Conservation (phyloP, 768 basidiomycete species). For the Gymnopilus dilepis region DNA sequence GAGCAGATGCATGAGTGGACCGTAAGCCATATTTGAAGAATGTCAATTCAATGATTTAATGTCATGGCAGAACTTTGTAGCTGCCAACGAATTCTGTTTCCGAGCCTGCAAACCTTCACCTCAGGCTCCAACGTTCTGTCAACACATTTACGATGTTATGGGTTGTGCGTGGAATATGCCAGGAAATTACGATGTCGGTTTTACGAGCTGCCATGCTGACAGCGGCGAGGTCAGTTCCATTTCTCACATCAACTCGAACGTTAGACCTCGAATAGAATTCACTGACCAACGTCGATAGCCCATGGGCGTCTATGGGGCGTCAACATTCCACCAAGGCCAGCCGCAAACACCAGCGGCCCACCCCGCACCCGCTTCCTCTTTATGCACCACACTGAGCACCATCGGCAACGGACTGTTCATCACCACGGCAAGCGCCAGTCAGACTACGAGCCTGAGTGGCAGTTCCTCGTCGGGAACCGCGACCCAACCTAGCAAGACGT, state of each 20-base stretch:
- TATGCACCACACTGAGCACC: conserved; percentile 58
- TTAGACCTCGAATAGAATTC: conserved; percentile 1
- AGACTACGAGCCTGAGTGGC: conserved; percentile 17
- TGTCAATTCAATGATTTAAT: background rate
- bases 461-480: conserved; percentile 25
- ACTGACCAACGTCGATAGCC: conserved; percentile 40
- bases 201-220: conserved; percentile 60
- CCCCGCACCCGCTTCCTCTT: conserved; percentile 60
- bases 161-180: conserved; percentile 71
- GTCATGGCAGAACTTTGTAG: conserved; percentile 60
- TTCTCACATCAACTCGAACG: conserved; percentile 3
- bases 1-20: conserved; percentile 78
- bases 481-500: conserved; percentile 8
- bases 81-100: conserved; percentile 68
- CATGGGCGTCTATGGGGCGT: conserved; percentile 72
- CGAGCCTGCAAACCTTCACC: conserved; percentile 65
- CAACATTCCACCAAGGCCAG: conserved; percentile 71
- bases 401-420: conserved; percentile 53
- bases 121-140: conserved; percentile 56
- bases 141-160: conserved; percentile 63
- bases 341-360: conserved; percentile 60
- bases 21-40: conserved; percentile 35
- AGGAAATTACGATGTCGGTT: conserved; percentile 50
- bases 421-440: conserved; percentile 33
- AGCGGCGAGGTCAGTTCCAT: conserved; percentile 45